phyloP scores from a whole-genome alignment of 768 basidiomycete species.

The Naganishia vishniacii region DNA sequence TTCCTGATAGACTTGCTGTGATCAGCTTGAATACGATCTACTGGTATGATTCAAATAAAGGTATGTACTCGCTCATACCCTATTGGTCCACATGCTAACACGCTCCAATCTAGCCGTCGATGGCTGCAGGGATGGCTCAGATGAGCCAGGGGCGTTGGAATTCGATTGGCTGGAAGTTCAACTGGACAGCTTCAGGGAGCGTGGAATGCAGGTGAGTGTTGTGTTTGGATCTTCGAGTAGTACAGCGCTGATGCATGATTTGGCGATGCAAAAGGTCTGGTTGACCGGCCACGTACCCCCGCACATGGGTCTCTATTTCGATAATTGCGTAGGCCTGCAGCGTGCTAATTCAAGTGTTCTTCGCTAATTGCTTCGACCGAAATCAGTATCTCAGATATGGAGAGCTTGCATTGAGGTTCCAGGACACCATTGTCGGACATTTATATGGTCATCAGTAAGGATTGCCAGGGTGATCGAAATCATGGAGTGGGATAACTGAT shows the following conservation, averaged over 20 bases:
- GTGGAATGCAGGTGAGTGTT: constrained; percentile 69
- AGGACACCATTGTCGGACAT: constrained; percentile 82
- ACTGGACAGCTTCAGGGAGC: constrained; percentile 60
- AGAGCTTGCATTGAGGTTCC: constrained; percentile 67
- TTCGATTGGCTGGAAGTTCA: constrained; percentile 89
- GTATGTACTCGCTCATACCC: constrained; percentile 48
- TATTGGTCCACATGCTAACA: not conserved
- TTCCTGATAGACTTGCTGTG: constrained; percentile 67
- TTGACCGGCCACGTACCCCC: constrained; percentile 76
- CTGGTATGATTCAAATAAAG: constrained; percentile 84
- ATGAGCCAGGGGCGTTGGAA: constrained; percentile 80
- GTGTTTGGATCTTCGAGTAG: not conserved
- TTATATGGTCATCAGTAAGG: constrained; percentile 63
- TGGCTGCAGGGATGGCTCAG: constrained; percentile 61
- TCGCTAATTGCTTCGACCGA: not conserved
- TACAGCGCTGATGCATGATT: too few relatives aligned
- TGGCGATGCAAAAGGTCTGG: too few relatives aligned
- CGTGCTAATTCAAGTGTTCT: not conserved
- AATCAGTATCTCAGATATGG: constrained; percentile 53
- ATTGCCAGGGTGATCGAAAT: too few relatives aligned
- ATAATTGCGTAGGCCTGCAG: constrained; percentile 65
- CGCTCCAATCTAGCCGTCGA: constrained; percentile 57
- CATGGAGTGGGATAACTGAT: too few relatives aligned
- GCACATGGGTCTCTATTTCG: constrained; percentile 69
- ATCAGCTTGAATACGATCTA: constrained; percentile 86